Evolutionary conservation across 2,329 filamentous ascomycete species (phyloP), one percentile per base, ranked within the genome.

Genomic region (Zymoseptoria crescenta): DNA sequence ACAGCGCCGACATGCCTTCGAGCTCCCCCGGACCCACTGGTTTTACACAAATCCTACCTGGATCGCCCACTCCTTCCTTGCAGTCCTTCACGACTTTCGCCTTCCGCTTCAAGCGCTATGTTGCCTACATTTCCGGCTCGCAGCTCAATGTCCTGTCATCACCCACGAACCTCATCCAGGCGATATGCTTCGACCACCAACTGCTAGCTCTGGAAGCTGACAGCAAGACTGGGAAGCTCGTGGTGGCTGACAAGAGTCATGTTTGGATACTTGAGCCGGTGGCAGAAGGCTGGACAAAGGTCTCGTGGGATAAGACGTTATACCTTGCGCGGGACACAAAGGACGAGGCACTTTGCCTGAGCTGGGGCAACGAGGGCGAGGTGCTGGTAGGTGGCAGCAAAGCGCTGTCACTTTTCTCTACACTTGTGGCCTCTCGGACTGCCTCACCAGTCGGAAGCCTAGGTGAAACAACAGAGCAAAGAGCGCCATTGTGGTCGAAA

Each of bases 71-170:
- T 79, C 81, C 87, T 69, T 87, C 84, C 79, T 86, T 90, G 70
- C 88, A 92, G 80, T 86, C 87, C 76, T 80, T 91, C 72, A 84
- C 84, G 74, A 87, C 85, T 62, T 87, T 85, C 72, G 80, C 83
- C 72, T 94, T 88, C 87, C 82, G 88, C 68, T 81, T 81, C 65
- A 81, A 83, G 70, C 86, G 88, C 67, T 81, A 93, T 66, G 85
- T 90, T 73, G 89, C 85, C 55, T 99, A 97, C 76, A 88, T 96
- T 65, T 94, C 89, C 61, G 93, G 93, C 69, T 89, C 87, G 74
- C 90, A 90, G 62, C 84, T 97, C 64, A 85, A 94, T 56, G 87
- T 99, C 68, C 85, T 97, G 66, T 83, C 84, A 70, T 87, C 85
- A 55, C 83, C 89, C 56, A 81, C 87, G 62, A 83, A 83, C 57